Evolutionary conservation across 192 early-diverging fungal genomes (phyloP), one percentile per base, ranked within the genome.

Genomic region (Dissophora ornata): DNA sequence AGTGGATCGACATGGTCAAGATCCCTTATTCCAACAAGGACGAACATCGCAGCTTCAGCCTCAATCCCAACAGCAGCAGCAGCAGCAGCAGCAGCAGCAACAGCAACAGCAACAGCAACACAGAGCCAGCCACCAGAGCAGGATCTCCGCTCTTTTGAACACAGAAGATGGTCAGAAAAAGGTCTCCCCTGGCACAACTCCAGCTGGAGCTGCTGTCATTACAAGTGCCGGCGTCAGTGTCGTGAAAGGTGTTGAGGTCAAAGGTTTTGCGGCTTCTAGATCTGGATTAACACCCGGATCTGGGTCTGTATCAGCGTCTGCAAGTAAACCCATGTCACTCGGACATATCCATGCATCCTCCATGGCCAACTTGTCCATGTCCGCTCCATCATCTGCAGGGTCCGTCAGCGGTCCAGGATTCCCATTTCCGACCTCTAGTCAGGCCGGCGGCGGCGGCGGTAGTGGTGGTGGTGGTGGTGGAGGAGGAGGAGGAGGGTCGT

Each of bases 1-100:
- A 9, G 41, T 26, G 29, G 62, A 65, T 11, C 26, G 62, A 33
- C 51, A 54, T 32, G 24, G 12, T 30, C 62, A 53, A 42, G 62
- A 55, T 5, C 33, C 50, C 13, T 38, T n/a, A 1, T 38, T 54
- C 10, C 51, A 53, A 54, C 40, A 16, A 24, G 28, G n/a, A 24
- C 51, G 28, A 16, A 11, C 36, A 6, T 49, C 45, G 28, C 29
- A 28, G 36, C 5, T 49, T 25, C 22, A 49, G 21, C 36, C n/a
- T 19, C 61, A 50, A 26, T 34, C 33, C 33, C 36, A 38, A 38
- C 12, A 12, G 3, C 25, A 41, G 30, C 48, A 41, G 22, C 16
- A 0, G 15, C 32, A 54, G 36, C 36, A 38, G 13, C 12, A 12
- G 3, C 25, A 41, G 30, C 48, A 41, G 22, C 16, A 0, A 22